Conservation (phyloP, 768 basidiomycete genomes). For the Trametes gibbosa region DNA sequence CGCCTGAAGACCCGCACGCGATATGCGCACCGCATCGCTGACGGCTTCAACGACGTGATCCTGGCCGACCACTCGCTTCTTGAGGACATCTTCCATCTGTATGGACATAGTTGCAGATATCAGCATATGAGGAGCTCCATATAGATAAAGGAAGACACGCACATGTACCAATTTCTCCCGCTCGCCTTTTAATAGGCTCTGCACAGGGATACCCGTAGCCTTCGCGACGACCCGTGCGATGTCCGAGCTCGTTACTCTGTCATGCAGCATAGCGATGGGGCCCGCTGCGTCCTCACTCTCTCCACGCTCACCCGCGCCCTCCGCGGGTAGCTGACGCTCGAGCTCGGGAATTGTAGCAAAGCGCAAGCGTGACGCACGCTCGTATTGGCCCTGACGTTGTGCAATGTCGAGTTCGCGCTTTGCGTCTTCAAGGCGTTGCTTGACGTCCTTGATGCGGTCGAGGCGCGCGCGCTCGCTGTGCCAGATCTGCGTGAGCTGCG, state of each 20-base stretch:
- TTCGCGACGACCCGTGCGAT: conserved; percentile 87
- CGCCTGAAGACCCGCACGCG: conserved; percentile 85
- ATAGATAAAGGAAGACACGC: conserved; percentile 29
- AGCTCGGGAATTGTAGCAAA: conserved; percentile 85
- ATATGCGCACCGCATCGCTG: conserved; percentile 89
- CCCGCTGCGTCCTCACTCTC: conserved; percentile 47
- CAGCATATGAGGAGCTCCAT: no score
- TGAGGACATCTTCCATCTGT: conserved; percentile 85
- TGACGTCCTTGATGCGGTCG: conserved; percentile 67
- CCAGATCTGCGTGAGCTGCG: conserved; percentile 65
- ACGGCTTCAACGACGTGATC: conserved; percentile 84
- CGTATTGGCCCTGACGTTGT: conserved; percentile 85
- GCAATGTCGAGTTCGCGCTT: conserved; percentile 86
- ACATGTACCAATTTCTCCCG: conserved; percentile 87
- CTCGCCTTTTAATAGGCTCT: conserved; percentile 86
- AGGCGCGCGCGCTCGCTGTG: conserved; percentile 67
- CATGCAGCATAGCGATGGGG: conserved; percentile 70
- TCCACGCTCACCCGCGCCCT: conserved; percentile 36
- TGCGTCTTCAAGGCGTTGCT: conserved; percentile 74
- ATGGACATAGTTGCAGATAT: neutral
- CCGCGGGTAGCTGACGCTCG: conserved; percentile 63
- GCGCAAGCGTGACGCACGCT: conserved; percentile 77
- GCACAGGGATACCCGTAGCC: conserved; percentile 87
- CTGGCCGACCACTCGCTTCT: conserved; percentile 82
- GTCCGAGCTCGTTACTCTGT: conserved; percentile 85